These are phyloP conservation scores for Calycina marina DNA, from an alignment of 2,329 filamentous ascomycete genomes.

Conservation along the genomic window DNA sequence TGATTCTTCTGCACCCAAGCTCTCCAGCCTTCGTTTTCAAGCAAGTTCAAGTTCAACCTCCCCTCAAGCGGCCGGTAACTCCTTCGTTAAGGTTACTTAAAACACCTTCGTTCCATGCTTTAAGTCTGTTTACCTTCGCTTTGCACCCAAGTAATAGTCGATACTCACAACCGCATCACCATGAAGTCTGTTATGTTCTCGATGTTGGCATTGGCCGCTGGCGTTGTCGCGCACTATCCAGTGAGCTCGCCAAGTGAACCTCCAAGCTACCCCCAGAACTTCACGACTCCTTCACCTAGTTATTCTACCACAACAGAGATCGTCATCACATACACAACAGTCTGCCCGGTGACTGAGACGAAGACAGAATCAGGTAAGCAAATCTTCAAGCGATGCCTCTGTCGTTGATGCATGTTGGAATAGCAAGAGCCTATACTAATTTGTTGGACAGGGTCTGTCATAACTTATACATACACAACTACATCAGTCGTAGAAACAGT, in stretches of 20 bases:
- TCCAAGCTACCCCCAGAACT: conserved; percentile 3
- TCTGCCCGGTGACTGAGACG: conserved; percentile 21
- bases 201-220: conserved; percentile 15
- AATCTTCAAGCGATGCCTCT: conserved; percentile 22
- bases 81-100: conserved; percentile 31
- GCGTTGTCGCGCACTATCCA: too few species aligned
- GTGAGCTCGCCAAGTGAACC: conserved; percentile 5
- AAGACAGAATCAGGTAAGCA: conserved; percentile 29
- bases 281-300: background rate
- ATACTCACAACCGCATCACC: conserved; percentile 8
- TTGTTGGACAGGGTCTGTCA: too few species aligned
- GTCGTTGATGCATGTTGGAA: too few species aligned
- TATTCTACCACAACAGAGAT: background rate
- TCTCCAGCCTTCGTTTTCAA: conserved; percentile 14
- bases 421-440: too few species aligned
- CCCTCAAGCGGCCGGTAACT: conserved; percentile 26
- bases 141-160: conserved; percentile 9
- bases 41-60: conserved; percentile 11
- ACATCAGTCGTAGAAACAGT: conserved; percentile 14
- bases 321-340: conserved; percentile 22
- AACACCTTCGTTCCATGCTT: conserved; percentile 12
- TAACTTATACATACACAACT: conserved; percentile 14
- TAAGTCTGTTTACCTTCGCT: conserved; percentile 4
- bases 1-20: conserved; percentile 2
- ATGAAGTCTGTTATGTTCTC: conserved; percentile 17